Evolutionary conservation across 768 basidiomycete genomes (phyloP).

Genomic region (Ephemerocybe angulata): DNA sequence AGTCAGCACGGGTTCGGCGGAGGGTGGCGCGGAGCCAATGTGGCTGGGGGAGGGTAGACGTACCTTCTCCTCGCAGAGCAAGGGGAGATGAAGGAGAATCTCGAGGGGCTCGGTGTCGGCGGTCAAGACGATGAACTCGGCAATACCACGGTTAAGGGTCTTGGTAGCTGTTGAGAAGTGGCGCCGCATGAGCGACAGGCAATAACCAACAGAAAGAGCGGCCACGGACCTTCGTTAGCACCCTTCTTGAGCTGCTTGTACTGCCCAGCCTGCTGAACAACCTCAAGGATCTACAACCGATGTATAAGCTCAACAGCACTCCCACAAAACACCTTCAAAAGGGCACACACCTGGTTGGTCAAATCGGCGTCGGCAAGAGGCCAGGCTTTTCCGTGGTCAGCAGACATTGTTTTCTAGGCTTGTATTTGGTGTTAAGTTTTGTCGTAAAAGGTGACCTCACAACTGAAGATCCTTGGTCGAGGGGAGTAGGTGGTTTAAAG

Average conservation of each 20-base stretch:
- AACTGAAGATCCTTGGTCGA: constrained; percentile 88
- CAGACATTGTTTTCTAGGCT: constrained; percentile 49
- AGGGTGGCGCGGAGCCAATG: too few relatives aligned
- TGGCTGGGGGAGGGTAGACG: constrained; percentile 7
- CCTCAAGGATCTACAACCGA: constrained; percentile 78
- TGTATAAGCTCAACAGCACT: neutral
- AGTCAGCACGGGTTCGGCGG: too few relatives aligned
- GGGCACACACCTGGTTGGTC: constrained; percentile 74
- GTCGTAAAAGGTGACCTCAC: constrained; percentile 63
- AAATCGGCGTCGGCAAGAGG: constrained; percentile 81
- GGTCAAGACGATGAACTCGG: constrained; percentile 96
- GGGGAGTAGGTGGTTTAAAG: constrained; percentile 13
- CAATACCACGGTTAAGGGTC: constrained; percentile 95
- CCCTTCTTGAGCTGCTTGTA: constrained; percentile 99
- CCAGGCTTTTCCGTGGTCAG: constrained; percentile 76
- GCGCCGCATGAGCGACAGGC: neutral
- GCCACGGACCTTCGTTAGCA: constrained; percentile 84
- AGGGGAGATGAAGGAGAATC: constrained; percentile 93
- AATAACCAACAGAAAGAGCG: neutral
- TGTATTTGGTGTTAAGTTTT: constrained; percentile 10
- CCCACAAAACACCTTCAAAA: neutral
- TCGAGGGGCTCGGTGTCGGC: constrained; percentile 97
- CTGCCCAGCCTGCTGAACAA: constrained; percentile 92
- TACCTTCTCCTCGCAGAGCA: constrained; percentile 98
- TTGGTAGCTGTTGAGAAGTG: constrained; percentile 72